Evolutionary conservation across 2,329 filamentous ascomycete genomes (phyloP), one percentile per base, ranked within the genome.

Genomic region (Pseudogymnoascus sp.): DNA sequence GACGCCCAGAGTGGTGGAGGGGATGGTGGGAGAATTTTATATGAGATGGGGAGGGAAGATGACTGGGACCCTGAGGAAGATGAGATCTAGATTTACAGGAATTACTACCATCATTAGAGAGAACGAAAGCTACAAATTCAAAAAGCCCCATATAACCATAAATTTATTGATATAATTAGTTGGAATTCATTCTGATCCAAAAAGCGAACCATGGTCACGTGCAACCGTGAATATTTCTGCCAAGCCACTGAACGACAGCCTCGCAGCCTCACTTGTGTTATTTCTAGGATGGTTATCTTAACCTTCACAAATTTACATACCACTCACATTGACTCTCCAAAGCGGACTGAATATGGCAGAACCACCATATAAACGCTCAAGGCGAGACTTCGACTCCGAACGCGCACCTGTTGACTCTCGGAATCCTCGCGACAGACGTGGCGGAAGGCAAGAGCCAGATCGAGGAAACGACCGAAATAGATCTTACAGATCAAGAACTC

Each of bases 11-110:
- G 86, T 60, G 87, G 86, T 1, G 82, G 84, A 0, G 92, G 92
- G 0, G 91, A 96, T 69, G 93, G 94, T 4, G 94, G 94, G 0
- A 82, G 93, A 64, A 99, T 99, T 67, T 72, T 99, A 70, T 99
- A 99, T 73, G 93, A 97, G 69, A 96, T 97, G 89, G 93, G 92
- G 1, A 84, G 86, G 65, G 94, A 97, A 77, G 94, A 99, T 74
- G 92, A 97, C 73, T 97, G 97, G 76, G 92, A 96, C 68, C 92
- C 96, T 63, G 92, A 96, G 71, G 92, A 97, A 70, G 92, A 97
- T 76, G 92, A 97, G 76, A 76, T 74, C 66, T 70, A 71, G 64
- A 72, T 72, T 36, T 72, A 45, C 29, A 10, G 4, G 27, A n/a
- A 7, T 48, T 45, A 13, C 25, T 1, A 60, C 33, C 6, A 61